Percentiles rank a stretch among this genome's conserved stretches.
phyloP scores from a whole-genome alignment of 768 basidiomycete species.

The Glaciozyma martinii region DNA sequence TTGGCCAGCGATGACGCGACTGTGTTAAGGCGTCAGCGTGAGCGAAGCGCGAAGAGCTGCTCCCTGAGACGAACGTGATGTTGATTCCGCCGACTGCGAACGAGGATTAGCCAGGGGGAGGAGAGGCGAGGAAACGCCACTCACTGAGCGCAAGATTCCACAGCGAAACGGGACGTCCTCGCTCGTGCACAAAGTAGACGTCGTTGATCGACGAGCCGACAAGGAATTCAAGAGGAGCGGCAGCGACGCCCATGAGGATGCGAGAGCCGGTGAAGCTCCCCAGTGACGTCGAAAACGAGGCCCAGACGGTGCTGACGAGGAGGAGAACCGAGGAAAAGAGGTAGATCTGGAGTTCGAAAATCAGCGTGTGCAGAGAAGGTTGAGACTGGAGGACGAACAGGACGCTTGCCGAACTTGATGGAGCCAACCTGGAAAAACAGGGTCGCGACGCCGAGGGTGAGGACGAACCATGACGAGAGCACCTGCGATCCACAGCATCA shows the following conservation, averaged over 20 bases:
- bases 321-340: not conserved
- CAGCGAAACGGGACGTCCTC: no score
- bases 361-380: not conserved
- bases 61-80: no score
- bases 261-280: not conserved
- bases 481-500: not conserved
- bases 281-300: not conserved
- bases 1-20: not conserved
- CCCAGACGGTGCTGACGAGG: not conserved
- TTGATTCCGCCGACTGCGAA: no score
- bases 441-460: not conserved
- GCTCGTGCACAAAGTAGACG: no score
- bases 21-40: no score
- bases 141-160: no score
- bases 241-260: not conserved
- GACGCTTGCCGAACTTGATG: constrained; percentile 4
- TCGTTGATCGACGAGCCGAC: constrained; percentile 1
- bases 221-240: not conserved
- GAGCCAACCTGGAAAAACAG: not conserved
- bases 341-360: not conserved
- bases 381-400: not conserved
- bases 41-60: no score
- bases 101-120: no score
- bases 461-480: not conserved
- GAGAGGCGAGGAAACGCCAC: no score